Conservation (phyloP, 2,329 filamentous ascomycete species). For the Xylaria digitata region DNA sequence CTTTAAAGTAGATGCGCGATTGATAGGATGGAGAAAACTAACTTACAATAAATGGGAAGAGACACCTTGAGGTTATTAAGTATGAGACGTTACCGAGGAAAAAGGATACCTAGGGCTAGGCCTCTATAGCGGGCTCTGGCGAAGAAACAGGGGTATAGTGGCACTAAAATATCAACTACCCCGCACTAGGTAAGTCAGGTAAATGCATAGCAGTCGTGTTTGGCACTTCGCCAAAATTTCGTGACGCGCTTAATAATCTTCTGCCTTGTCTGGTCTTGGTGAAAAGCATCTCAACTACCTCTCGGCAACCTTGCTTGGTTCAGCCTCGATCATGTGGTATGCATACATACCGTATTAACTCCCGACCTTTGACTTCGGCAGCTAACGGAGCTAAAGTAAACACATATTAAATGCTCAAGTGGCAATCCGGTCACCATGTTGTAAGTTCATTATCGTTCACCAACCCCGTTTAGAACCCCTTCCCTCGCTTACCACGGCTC, state of each 20-base stretch:
- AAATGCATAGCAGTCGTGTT: neutral
- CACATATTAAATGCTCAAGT: conserved; percentile 99
- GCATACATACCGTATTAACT: neutral
- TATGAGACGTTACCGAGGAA: no score
- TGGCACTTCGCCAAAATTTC: conserved; percentile 31
- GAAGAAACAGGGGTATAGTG: conserved; percentile 12
- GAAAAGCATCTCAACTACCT: neutral
- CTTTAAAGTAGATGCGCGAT: no score
- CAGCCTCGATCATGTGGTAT: conserved; percentile 37
- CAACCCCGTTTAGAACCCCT: neutral
- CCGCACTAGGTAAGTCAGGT: conserved; percentile 21
- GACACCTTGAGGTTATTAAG: no score
- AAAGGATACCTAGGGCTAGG: no score
- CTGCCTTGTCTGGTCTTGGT: neutral
- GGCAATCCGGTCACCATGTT: conserved; percentile 93
- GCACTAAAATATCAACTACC: conserved; percentile 18
- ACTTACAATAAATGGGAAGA: no score
- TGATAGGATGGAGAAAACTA: neutral
- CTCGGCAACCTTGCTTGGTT: neutral
- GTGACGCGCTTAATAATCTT: conserved; percentile 32
- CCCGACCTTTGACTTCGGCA: neutral
- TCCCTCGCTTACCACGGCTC: neutral
- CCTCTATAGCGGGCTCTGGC: conserved; percentile 7
- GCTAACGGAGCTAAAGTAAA: conserved; percentile 67
- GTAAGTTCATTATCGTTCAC: conserved; percentile 62